Evolutionary conservation across 352 stramenopile genomes (phyloP).

Genomic region (Globisporangium cylindrosporum): DNA sequence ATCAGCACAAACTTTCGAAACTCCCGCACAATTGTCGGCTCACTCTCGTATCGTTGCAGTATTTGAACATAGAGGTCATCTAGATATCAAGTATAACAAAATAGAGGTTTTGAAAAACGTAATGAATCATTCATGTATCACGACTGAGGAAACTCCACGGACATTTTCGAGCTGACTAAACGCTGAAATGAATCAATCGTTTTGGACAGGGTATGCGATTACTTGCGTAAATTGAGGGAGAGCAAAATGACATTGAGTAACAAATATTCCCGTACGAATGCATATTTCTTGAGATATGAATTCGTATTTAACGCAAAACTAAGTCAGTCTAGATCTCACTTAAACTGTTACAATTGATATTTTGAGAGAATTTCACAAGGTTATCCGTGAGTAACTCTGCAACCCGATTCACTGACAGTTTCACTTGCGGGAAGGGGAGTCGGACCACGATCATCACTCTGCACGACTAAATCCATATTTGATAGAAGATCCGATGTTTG

Average conservation of each 20-base stretch:
- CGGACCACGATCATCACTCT: neutral
- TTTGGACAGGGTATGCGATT: neutral
- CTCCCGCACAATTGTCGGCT: too few relatives aligned
- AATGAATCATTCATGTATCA: too few relatives aligned
- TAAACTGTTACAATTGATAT: neutral
- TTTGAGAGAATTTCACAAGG: neutral
- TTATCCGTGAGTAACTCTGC: slow-evolving; percentile 2
- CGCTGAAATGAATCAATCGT: neutral
- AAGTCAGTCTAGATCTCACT: neutral
- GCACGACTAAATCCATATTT: neutral
- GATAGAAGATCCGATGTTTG: neutral
- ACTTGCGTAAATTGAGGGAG: neutral
- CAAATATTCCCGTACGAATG: neutral
- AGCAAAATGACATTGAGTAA: neutral
- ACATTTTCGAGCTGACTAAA: too few relatives aligned
- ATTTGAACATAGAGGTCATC: neutral
- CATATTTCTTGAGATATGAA: neutral
- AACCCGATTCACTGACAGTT: slow-evolving; percentile 4
- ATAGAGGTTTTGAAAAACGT: too few relatives aligned
- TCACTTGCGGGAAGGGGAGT: neutral
- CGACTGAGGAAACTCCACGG: too few relatives aligned
- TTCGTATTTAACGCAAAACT: neutral
- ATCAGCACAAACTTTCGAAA: neutral
- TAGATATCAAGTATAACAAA: too few relatives aligned
- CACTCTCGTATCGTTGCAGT: too few relatives aligned